Evolutionary conservation across 108 stramenopile genomes (phyloP), one percentile per base, ranked within the genome.

Genomic region (Cyclotella atomus): DNA sequence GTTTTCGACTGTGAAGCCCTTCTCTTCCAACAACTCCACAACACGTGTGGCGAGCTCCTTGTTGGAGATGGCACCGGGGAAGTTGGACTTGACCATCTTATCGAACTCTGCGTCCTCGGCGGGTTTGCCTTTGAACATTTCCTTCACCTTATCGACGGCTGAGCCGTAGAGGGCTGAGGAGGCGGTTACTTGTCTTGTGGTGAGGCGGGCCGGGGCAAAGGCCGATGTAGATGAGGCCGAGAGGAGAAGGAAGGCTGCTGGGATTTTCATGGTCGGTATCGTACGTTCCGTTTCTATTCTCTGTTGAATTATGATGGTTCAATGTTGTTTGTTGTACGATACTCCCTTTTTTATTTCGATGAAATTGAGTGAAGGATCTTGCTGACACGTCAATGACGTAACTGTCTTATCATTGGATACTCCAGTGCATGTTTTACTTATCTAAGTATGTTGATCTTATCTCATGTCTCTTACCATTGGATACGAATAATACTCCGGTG

Each of bases 1-100:
- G 56, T 59, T 59, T 0, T 14, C 29, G 29, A 30, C 30, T 15
- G 7, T 29, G 17, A 59, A 14, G 2, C 56, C 56, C 56, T 59
- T 59, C 16, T 33, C 56, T 23, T 59, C 56, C 32, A 59, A 59
- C 16, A 59, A 12, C 33, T 59, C 32, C 2, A 33, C 56, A 15
- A 59, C 56, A 32, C 32, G 29, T 17, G 14, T 15, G 2, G 29
- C 56, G 16, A 59, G 29, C 2, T 59, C 56, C 56, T 33, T 59
- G 56, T 59, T 59, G 32, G 56, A 59, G 12, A 59, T 33, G 9
- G 56, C 56, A 7, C 30, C 56, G 29, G 56, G 56, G 29, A 59
- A 59, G n/a, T 32, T 59, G 30, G 16, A n/a, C 32, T 59, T 59
- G 30, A 59, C 56, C 32, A 59, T 6, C 30, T 15, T 33, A 30